Evolutionary conservation across 805 yeast genomes (phyloP).

Genomic region (Peterozyma toletana): DNA sequence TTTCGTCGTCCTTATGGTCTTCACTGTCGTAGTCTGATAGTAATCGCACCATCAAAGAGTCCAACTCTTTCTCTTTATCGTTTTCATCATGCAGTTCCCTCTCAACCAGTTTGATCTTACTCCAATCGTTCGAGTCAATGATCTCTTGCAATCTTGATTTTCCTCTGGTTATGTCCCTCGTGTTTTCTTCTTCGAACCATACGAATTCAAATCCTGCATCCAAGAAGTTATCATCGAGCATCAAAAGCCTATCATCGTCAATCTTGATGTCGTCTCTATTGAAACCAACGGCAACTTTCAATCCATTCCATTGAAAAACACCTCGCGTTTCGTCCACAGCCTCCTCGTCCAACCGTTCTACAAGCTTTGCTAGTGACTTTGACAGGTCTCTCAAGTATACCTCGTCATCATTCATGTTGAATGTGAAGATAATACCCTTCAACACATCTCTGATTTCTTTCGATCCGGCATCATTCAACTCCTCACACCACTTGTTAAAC

Average conservation of each 20-base stretch:
- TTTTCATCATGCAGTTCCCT: background rate
- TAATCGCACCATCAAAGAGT: background rate
- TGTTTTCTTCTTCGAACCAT: slow-evolving; percentile 6
- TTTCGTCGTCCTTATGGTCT: background rate
- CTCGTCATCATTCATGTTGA: slow-evolving; percentile 20
- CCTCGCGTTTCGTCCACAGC: background rate
- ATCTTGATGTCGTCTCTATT: slow-evolving; percentile 2
- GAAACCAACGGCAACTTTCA: slow-evolving; percentile 27
- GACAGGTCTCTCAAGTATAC: slow-evolving; percentile 18
- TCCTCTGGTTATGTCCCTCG: slow-evolving; percentile 26
- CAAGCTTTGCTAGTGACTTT: slow-evolving; percentile 11
- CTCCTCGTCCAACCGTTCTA: slow-evolving; percentile 3
- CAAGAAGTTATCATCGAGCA: slow-evolving; percentile 31
- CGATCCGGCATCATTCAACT: slow-evolving; percentile 29
- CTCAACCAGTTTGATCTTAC: slow-evolving; percentile 12
- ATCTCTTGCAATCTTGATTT: slow-evolving; percentile 31
- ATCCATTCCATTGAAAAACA: slow-evolving; percentile 24
- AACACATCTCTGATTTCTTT: slow-evolving; percentile 36
- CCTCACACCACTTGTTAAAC: slow-evolving; percentile 29
- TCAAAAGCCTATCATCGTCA: slow-evolving; percentile 12
- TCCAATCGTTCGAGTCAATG: slow-evolving; percentile 39
- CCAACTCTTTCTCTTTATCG: background rate
- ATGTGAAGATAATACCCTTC: slow-evolving; percentile 37
- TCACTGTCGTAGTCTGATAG: background rate
- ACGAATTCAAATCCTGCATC: slow-evolving; percentile 34